Evolutionary conservation across 805 yeast genomes (phyloP).

Genomic region (Candida koratica): DNA sequence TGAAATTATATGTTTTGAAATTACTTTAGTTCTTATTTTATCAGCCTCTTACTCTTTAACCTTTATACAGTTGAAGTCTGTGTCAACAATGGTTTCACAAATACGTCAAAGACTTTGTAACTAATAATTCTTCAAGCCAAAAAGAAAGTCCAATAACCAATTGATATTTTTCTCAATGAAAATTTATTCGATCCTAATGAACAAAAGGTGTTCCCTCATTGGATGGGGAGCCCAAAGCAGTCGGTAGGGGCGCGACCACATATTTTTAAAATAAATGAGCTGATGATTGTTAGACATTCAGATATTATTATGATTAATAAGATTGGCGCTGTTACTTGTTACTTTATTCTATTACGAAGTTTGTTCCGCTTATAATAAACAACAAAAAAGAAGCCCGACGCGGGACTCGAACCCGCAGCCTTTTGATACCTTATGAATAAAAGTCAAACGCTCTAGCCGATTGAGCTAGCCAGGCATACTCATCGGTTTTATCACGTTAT

Average conservation of each 20-base stretch:
- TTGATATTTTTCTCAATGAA: slow-evolving; percentile 14
- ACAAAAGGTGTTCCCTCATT: slow-evolving; percentile 22
- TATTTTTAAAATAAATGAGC: no score
- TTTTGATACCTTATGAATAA: slow-evolving; percentile 12
- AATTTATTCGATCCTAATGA: slow-evolving; percentile 18
- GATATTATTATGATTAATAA: no score
- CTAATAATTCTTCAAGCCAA: slow-evolving; percentile 6
- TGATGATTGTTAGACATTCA: no score
- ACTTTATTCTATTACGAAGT: not conserved
- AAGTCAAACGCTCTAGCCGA: slow-evolving; percentile 17
- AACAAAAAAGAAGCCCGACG: slow-evolving; percentile 13
- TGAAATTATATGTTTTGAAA: slow-evolving; percentile 3
- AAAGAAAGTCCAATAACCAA: slow-evolving; percentile 11
- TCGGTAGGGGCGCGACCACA: slow-evolving; percentile 3
- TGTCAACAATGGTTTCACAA: not conserved
- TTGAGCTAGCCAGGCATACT: slow-evolving; percentile 15
- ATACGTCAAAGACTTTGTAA: not conserved
- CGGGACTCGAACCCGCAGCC: slow-evolving; percentile 18
- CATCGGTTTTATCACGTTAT: not conserved
- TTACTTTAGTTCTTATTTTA: slow-evolving; percentile 1
- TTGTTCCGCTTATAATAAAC: no score
- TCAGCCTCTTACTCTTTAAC: slow-evolving; percentile 1
- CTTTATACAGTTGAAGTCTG: not conserved
- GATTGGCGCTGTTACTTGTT: no score
- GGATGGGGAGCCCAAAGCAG: slow-evolving; percentile 12